Percentiles rank a stretch among this genome's conserved stretches.
Conservation (phyloP, 108 stramenopile species). For the Thalassiosira profunda region DNA sequence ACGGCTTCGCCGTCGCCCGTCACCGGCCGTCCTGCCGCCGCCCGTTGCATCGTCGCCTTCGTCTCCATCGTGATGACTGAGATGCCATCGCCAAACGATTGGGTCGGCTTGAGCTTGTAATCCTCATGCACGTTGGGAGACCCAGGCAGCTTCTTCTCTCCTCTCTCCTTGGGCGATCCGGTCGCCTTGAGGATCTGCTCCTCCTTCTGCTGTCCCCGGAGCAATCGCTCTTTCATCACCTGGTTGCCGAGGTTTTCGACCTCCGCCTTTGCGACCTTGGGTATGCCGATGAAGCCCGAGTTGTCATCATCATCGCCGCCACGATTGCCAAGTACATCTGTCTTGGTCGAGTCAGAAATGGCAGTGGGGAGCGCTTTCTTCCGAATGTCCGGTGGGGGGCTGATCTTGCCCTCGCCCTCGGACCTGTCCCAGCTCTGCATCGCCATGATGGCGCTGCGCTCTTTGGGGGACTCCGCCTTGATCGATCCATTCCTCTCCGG, state of each 20-base stretch:
- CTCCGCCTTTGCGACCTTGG: not conserved
- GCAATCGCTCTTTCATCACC: constrained; percentile 1
- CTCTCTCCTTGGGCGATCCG: not conserved
- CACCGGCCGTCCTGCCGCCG: not conserved
- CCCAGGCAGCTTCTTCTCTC: no score
- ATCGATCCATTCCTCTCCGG: not conserved
- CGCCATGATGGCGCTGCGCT: not conserved
- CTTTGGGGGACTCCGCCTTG: no score
- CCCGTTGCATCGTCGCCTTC: constrained; percentile 24
- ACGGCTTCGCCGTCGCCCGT: constrained; percentile 3
- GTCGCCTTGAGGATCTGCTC: no score
- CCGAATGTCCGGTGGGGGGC: not conserved
- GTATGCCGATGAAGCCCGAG: not conserved
- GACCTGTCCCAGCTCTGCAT: constrained; percentile 37
- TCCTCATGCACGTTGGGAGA: not conserved
- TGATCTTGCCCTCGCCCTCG: constrained; percentile 1
- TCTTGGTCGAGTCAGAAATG: constrained; percentile 11
- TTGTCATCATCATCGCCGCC: not conserved
- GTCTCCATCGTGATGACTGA: constrained; percentile 54
- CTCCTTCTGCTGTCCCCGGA: not conserved
- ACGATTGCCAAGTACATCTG: not conserved
- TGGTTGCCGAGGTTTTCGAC: not conserved
- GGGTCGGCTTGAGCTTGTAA: constrained; percentile 8
- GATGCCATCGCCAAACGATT: constrained; percentile 38
- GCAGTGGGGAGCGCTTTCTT: not conserved